Base-by-base conservation (phyloP, 352 stramenopile genomes). In the Globisporangium ultimum region DNA sequence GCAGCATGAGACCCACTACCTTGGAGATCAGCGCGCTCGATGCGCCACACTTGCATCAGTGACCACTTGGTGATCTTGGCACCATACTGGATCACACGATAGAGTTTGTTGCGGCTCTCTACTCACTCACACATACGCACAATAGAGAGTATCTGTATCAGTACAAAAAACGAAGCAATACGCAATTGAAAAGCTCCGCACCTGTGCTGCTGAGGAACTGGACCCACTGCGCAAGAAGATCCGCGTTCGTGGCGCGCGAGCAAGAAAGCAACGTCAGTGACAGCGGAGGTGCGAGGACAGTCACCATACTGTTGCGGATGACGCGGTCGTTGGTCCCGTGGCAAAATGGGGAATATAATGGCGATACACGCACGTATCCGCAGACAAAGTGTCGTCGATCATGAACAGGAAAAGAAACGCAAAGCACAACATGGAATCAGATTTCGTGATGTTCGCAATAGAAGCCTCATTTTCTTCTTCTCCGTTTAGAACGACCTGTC, bases 31-130 rank as follows among this genome's bases (percentile, higher is more conserved):
- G 13, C 2, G 53, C 53, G 53, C 4, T 15, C 24, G 2, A 56
- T 67, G 22, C 14, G 38, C 66, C 63, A 71, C 40, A 58, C 42
- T 42, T 78, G 55, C 49, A 76, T 64, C 41, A 88, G 53, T 13
- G 61, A 40, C 66, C 74, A 82, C 48, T 78, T 80, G 24, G 64
- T 56, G 48, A 77, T 69, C 63, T 89, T 89, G 51, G 75, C 70
- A 41, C 74, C 60, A 55, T 89, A 89, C 67, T 89, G 76, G 55
- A 84, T 60, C 50, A 89, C 56, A 20, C 78, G 74, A 55, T 85
- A 87, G 49, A 85, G 53, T 51, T 85, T 84, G 48, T 75, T 87
- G 21, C 78, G 78, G 46, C 70, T 80, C 51, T 87, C 78, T 88
- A 47, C 45, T 43, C 49, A 61, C 13, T 58, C 55, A 11, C 53